Conservation (phyloP, 2,329 filamentous ascomycete species). For the Ascochyta clinopodiicola region DNA sequence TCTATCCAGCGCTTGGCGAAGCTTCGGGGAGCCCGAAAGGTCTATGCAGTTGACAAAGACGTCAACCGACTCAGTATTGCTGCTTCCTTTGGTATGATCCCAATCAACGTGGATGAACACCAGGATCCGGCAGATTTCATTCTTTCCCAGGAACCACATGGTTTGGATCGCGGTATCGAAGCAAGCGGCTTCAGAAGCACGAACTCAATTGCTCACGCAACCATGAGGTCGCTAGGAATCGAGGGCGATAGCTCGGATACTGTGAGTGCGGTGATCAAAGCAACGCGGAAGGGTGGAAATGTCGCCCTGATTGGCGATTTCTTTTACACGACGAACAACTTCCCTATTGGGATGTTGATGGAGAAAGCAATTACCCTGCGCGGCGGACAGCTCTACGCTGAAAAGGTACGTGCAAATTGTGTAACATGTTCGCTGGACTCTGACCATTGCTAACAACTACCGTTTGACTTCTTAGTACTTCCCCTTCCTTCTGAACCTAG, state of each 20-base stretch:
- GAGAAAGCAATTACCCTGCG: slow-evolving; percentile 7
- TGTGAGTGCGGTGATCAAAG: slow-evolving; percentile 15
- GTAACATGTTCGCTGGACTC: neutral
- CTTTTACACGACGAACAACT: slow-evolving; percentile 9
- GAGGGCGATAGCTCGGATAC: slow-evolving; percentile 14
- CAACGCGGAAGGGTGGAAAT: slow-evolving; percentile 13
- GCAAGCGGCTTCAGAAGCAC: slow-evolving; percentile 14
- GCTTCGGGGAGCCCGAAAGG: slow-evolving; percentile 35
- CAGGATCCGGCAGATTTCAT: slow-evolving; percentile 3
- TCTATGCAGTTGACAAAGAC: slow-evolving; percentile 40
- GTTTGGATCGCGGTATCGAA: slow-evolving; percentile 11
- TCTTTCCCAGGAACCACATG: slow-evolving; percentile 7
- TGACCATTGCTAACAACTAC: neutral
- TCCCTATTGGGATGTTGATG: no score
- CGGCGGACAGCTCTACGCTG: slow-evolving; percentile 9
- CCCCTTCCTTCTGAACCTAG: slow-evolving; percentile 3
- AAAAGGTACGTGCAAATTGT: slow-evolving; percentile 3
- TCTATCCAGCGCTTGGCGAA: slow-evolving; percentile 39
- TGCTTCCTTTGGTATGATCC: slow-evolving; percentile 7
- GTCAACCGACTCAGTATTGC: slow-evolving; percentile 4
- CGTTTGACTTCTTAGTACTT: neutral
- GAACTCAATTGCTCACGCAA: slow-evolving; percentile 1
- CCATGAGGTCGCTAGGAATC: slow-evolving; percentile 5
- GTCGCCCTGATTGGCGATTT: slow-evolving; percentile 16
- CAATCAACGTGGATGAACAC: slow-evolving; percentile 5